phyloP scores from a whole-genome alignment of 805 yeast genomes.

The Scheffersomyces spartinae region DNA sequence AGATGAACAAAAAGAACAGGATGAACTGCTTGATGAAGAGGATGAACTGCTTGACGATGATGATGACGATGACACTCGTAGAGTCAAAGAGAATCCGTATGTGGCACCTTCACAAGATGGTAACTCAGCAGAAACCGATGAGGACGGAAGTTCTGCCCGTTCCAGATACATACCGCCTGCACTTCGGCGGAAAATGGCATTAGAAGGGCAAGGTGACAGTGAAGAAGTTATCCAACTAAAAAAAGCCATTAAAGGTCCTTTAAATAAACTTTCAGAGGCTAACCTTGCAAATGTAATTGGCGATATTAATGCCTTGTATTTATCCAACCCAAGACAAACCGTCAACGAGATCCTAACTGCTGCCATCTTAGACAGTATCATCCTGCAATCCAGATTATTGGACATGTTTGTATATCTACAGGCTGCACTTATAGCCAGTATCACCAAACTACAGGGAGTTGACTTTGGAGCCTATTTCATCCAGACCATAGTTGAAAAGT shows the following conservation, averaged over 20 bases:
- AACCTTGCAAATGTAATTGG: constrained; percentile 61
- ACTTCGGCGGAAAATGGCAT: constrained; percentile 42
- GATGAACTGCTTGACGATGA: constrained; percentile 13
- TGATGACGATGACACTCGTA: constrained; percentile 11
- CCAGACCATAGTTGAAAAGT: constrained; percentile 67
- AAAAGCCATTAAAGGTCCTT: constrained; percentile 64
- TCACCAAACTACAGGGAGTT: constrained; percentile 70
- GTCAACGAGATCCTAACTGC: constrained; percentile 62
- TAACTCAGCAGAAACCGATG: constrained; percentile 8
- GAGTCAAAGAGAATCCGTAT: constrained; percentile 59
- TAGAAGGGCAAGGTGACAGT: constrained; percentile 22
- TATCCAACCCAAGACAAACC: constrained; percentile 61
- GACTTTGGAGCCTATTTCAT: constrained; percentile 84
- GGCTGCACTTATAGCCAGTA: constrained; percentile 62
- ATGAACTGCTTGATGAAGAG: constrained; percentile 8
- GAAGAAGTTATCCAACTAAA: constrained; percentile 38
- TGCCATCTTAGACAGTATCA: constrained; percentile 53
- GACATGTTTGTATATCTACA: constrained; percentile 75
- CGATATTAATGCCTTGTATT: constrained; percentile 54
- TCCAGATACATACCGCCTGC: constrained; percentile 80
- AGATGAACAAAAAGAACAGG: constrained; percentile 4
- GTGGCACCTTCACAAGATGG: constrained; percentile 38
- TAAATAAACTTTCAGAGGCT: constrained; percentile 84
- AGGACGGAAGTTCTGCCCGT: constrained; percentile 9
- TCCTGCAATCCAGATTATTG: constrained; percentile 50